Evolutionary conservation across 495 filamentous ascomycete species (phyloP), one percentile per base, ranked within the genome.

Genomic region (Neurospora sp.): DNA sequence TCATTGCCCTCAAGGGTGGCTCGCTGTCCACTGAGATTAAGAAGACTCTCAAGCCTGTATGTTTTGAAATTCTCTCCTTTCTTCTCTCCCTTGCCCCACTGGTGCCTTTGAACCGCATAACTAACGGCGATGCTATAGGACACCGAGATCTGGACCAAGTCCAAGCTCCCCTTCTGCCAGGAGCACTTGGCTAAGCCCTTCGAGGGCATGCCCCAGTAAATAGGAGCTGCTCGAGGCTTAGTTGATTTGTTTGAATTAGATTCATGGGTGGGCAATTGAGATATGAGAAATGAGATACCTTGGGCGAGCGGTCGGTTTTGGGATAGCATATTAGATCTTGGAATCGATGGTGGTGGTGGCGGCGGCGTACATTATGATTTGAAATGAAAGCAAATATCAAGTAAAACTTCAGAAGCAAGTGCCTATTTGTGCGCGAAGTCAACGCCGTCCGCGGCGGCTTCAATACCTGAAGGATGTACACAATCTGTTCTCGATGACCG

Each of bases 131-230:
- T 1, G 59, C 9, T 5, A 74, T 73, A 88, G 88, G 87, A 89
- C 77, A 88, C 87, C 78, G 89, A 91, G 81, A 91, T 91, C 82
- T 91, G 89, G 89, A 88, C 86, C 38, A 85, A 82, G 74, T 77
- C 86, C 85, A 91, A 91, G 85, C 85, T 91, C 71, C 89, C 89
- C 42, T 91, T 91, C 85, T 89, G 88, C 82, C 81, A 87, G 83
- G 89, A 91, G 83, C 77, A 87, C 71, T 83, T 91, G 73, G 87
- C 79, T 5, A 84, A 90, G 73, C 83, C 89, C 4, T 90, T 90
- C 79, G 73, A 86, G 80, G 80, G 87, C 73, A 91, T 91, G 89
- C 89, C 89, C 12, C 44, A 87, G 79, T 89, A 84, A 82, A 76
- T 71, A 20, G n/a, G n/a, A 7, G 37, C 7, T 27, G 16, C 27